Base-by-base conservation (phyloP, 495 filamentous ascomycete genomes). In the Aspergillus bertholletiae region DNA sequence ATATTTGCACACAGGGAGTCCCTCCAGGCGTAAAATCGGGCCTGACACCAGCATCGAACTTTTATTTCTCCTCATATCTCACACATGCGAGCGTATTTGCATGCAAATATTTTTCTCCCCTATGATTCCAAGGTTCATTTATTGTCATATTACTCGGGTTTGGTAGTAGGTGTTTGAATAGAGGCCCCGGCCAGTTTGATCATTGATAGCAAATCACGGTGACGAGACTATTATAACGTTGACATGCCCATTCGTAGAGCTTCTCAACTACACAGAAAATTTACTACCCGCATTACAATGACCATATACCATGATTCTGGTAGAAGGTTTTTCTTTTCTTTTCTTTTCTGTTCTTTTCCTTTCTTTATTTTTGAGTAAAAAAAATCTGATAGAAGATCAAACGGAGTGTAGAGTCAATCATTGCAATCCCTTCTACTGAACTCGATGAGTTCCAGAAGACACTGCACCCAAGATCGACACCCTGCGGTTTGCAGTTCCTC, bases 381-480 rank as follows among this genome's bases (percentile, higher is more conserved):
- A 43, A 43, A 43, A 32, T n/a, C n/a, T n/a, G n/a, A n/a, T n/a
- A n/a, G n/a, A n/a, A n/a, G n/a, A n/a, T n/a, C n/a, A 55, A 44
- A 59, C 60, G 41, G 59, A 57, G 67, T 86, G 83, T 87, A 74
- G 74, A 78, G 73, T 78, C 79, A 79, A 84, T 86, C 84, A 84
- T 84, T 87, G 84, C 82, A 80, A 71, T 80, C 79, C 77, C 77
- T 74, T 64, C 78, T 79, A 86, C 69, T 47, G 65, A 68, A 65
- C 66, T 7, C 60, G 46, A 54, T 65, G 66, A 68, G 65, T 39
- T 65, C 60, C 63, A 66, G 63, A 64, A 77, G 78, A 73, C 74
- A 80, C 78, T 80, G 82, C 84, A 87, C 84, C 84, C 84, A 87
- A 84, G 84, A 86, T 80, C 79, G 70, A 77, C 74, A 67, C 73